Percentiles rank a stretch among this genome's conserved stretches.
These are phyloP conservation scores for Wallemia mellicola DNA, from an alignment of 1,284 basidiomycete genomes.

Conservation along the genomic window DNA sequence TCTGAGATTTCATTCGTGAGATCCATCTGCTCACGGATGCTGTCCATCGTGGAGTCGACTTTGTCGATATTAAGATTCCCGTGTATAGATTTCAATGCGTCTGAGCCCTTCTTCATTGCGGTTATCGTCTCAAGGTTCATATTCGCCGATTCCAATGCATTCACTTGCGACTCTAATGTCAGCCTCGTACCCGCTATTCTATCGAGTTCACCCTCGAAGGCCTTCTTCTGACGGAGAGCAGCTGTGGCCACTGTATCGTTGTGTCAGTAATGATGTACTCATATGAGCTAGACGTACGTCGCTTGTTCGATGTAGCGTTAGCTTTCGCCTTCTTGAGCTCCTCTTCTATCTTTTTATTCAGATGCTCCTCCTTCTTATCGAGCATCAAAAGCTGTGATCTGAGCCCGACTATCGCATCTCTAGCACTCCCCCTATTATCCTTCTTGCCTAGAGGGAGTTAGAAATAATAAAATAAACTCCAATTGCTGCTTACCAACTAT, in stretches of 20 bases:
- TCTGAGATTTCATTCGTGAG: constrained; percentile 84
- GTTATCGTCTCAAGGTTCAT: constrained; percentile 94
- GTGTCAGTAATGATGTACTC: too few species aligned
- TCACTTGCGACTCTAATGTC: constrained; percentile 86
- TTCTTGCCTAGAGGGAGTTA: constrained; percentile 34
- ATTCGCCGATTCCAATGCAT: constrained; percentile 90
- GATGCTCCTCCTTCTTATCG: constrained; percentile 95
- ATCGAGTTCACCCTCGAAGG: constrained; percentile 63
- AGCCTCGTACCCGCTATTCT: constrained; percentile 56
- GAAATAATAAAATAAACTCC: neutral
- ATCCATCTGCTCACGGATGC: constrained; percentile 73
- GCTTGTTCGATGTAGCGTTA: constrained; percentile 80
- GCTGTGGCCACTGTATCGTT: constrained; percentile 36
- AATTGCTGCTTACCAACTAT: neutral
- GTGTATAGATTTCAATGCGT: constrained; percentile 75
- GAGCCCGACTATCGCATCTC: constrained; percentile 59
- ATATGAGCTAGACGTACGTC: constrained; percentile 47
- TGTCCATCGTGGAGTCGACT: constrained; percentile 73
- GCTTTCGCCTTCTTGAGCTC: constrained; percentile 71
- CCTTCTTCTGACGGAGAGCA: constrained; percentile 86
- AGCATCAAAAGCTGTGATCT: constrained; percentile 76
- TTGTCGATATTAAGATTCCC: constrained; percentile 68
- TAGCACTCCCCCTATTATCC: constrained; percentile 44
- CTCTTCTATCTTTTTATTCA: constrained; percentile 91
- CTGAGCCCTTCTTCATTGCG: constrained; percentile 87